phyloP scores from a whole-genome alignment of 148 eudicot species.

The Arctostaphylos glauca region DNA sequence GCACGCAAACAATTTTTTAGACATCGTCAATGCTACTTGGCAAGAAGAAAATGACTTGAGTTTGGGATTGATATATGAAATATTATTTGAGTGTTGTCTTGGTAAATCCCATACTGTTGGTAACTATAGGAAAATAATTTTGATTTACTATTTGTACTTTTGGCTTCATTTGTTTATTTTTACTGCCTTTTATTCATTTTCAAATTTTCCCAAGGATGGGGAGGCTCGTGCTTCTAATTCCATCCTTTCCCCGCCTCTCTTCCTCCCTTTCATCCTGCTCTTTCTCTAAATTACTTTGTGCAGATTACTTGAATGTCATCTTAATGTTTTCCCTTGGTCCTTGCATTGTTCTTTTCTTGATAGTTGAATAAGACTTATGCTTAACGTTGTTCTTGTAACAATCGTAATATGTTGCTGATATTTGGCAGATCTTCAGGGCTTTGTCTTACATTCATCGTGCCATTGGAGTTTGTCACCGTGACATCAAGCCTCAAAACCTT shows the following conservation, averaged over 20 bases:
- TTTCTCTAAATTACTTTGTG: neutral
- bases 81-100: neutral
- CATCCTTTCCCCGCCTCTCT: too few relatives aligned
- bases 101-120: neutral
- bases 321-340: neutral
- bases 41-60: neutral
- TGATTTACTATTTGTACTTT: neutral
- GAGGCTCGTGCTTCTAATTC: too few relatives aligned
- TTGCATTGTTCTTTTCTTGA: neutral
- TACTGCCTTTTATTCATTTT: neutral
- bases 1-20: neutral
- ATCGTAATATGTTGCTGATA: conserved; percentile 6
- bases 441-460: conserved; percentile 59
- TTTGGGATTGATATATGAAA: neutral
- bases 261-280: neutral
- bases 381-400: neutral
- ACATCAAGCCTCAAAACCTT: conserved; percentile 68
- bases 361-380: too few relatives aligned
- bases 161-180: neutral
- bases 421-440: conserved; percentile 59
- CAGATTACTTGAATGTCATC: neutral
- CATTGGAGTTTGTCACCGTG: conserved; percentile 69
- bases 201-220: too few relatives aligned
- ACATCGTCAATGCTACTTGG: neutral
- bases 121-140: neutral